A percentile compares a stretch with the other conserved stretches of the same genome.
Evolutionary conservation across 352 stramenopile species (phyloP).

Genomic region (Phytophthora palmivora): DNA sequence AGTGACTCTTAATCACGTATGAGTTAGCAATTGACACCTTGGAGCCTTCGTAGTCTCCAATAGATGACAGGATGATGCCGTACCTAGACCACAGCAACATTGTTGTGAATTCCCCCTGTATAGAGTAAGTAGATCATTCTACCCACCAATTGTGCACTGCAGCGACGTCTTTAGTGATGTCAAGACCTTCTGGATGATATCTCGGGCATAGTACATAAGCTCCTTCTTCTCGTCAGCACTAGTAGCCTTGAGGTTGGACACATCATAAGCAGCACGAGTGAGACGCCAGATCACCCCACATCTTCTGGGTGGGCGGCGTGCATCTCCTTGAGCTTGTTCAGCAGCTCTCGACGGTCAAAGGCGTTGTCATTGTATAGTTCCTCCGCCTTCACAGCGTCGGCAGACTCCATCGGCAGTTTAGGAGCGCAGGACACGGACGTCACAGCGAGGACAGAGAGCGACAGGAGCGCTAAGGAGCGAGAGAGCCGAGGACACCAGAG

Average conservation of each 20-base stretch:
- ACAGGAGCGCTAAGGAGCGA: slow-evolving; percentile 25
- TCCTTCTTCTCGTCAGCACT: slow-evolving; percentile 74
- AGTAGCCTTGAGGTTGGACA: slow-evolving; percentile 62
- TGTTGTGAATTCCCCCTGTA: slow-evolving; percentile 4
- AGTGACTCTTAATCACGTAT: slow-evolving; percentile 83
- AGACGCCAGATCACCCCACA: slow-evolving; percentile 74
- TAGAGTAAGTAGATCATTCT: neutral
- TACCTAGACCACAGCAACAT: slow-evolving; percentile 38
- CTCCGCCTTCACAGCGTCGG: slow-evolving; percentile 70
- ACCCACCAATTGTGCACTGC: slow-evolving; percentile 83
- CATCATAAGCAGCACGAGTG: slow-evolving; percentile 69
- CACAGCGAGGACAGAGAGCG: slow-evolving; percentile 32
- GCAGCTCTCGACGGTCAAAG: slow-evolving; percentile 77
- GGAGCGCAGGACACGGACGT: slow-evolving; percentile 26
- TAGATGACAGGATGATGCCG: slow-evolving; percentile 84
- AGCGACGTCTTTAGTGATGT: slow-evolving; percentile 61
- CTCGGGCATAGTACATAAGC: slow-evolving; percentile 71
- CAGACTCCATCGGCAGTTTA: slow-evolving; percentile 59
- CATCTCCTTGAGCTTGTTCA: slow-evolving; percentile 67
- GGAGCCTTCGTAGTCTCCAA: slow-evolving; percentile 88
- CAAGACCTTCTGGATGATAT: slow-evolving; percentile 64
- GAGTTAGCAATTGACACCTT: slow-evolving; percentile 88
- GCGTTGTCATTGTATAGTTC: slow-evolving; percentile 82
- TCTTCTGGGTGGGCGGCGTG: slow-evolving; percentile 64
- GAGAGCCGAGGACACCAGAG: slow-evolving; percentile 2